Percentiles rank a stretch among this genome's conserved stretches.
Evolutionary conservation across 192 early-diverging fungal species (phyloP).

Genomic region (Umbelopsis vinacea): DNA sequence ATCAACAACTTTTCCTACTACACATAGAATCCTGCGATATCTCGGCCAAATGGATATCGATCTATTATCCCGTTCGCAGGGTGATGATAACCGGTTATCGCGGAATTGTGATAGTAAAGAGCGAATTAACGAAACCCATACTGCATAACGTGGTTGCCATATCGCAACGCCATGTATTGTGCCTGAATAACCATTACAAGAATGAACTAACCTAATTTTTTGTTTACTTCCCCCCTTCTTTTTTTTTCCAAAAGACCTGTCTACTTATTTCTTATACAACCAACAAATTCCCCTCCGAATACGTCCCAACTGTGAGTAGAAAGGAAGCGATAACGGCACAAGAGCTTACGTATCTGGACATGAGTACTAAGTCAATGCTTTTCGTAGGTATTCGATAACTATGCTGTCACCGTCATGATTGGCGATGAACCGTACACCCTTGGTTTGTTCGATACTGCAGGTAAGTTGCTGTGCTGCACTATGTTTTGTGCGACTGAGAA

Average conservation of each 20-base stretch:
- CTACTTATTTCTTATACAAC: slow-evolving; percentile 94
- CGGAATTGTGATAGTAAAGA: no score
- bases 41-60: no score
- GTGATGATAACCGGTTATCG: no score
- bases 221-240: not conserved
- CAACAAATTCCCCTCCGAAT: slow-evolving; percentile 94
- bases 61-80: no score
- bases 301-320: slow-evolving; percentile 86
- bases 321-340: no score
- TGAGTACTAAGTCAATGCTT: no score
- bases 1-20: no score
- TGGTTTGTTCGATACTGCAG: slow-evolving; percentile 93
- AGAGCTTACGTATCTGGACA: no score
- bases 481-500: not conserved
- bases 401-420: slow-evolving; percentile 97
- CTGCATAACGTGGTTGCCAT: no score
- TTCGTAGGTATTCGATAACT: slow-evolving; percentile 88
- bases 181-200: not conserved
- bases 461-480: slow-evolving; percentile 34
- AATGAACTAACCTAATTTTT: not conserved
- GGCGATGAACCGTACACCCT: slow-evolving; percentile 94
- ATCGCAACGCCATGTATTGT: no score
- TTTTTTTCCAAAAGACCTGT: slow-evolving; percentile 68
- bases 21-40: no score
- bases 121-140: no score